Conservation (phyloP, 345 rosid species). For the Cochlearia excelsa region DNA sequence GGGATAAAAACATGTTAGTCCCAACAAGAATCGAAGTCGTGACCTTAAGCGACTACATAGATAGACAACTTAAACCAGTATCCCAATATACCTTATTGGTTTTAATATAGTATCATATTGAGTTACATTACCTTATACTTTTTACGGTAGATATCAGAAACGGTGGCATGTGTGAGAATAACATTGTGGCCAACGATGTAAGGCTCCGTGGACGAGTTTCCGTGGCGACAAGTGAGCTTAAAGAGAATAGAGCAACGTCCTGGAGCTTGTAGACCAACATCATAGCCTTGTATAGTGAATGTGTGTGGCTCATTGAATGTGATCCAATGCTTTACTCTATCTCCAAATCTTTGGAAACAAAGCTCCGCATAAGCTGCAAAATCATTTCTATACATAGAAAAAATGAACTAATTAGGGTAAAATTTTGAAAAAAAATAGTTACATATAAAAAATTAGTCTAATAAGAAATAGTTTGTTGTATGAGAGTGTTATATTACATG, state of each 20-base stretch:
- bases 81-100: too few species aligned
- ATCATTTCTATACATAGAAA: slow-evolving; percentile 53
- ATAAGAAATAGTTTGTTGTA: too few species aligned
- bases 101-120: not conserved
- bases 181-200: slow-evolving; percentile 78
- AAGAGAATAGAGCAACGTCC: slow-evolving; percentile 78
- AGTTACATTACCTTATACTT: slow-evolving; percentile 58
- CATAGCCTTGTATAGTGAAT: slow-evolving; percentile 79
- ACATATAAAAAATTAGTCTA: too few species aligned
- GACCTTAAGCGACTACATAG: too few species aligned
- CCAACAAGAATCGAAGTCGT: too few species aligned
- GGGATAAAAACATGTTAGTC: too few species aligned
- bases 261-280: slow-evolving; percentile 84
- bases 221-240: slow-evolving; percentile 58
- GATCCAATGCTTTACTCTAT: slow-evolving; percentile 57
- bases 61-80: too few species aligned
- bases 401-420: too few species aligned
- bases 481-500: slow-evolving; percentile 40
- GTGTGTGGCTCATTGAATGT: slow-evolving; percentile 64
- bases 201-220: slow-evolving; percentile 90
- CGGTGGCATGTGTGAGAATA: slow-evolving; percentile 66
- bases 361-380: slow-evolving; percentile 73
- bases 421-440: not conserved
- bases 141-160: slow-evolving; percentile 56
- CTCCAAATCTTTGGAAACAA: slow-evolving; percentile 83